These are phyloP conservation scores for Melampsora americana DNA, from an alignment of 1,284 basidiomycete genomes.

Conservation along the genomic window DNA sequence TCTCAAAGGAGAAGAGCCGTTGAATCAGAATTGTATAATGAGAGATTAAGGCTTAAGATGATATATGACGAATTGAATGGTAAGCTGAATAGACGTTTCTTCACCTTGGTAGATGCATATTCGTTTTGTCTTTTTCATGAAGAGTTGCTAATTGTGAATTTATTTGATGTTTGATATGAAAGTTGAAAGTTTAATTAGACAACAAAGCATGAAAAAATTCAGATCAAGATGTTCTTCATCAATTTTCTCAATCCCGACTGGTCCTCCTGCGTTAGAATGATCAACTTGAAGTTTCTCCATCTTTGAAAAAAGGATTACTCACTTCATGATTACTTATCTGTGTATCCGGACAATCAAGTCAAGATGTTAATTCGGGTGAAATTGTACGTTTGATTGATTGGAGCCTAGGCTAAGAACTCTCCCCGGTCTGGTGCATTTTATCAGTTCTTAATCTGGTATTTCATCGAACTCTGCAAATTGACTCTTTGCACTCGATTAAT, in stretches of 20 bases:
- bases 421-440: no score
- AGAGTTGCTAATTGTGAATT: background rate
- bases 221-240: conserved; percentile 4
- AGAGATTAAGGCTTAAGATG: conserved; percentile 9
- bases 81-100: background rate
- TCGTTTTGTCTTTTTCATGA: no score
- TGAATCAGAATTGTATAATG: conserved; percentile 17
- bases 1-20: background rate
- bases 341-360: no score
- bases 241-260: conserved; percentile 8
- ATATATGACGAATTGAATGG: conserved; percentile 26
- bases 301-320: no score
- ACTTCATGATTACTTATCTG: no score
- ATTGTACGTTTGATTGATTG: no score
- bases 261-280: conserved; percentile 9
- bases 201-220: conserved; percentile 36
- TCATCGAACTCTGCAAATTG: no score
- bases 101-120: background rate
- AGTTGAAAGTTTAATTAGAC: background rate
- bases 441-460: no score
- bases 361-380: no score
- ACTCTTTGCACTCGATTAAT: no score
- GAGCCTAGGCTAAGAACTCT: no score
- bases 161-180: background rate
- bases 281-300: no score